These are phyloP conservation scores for Pichia sp. DNA, from an alignment of 1,139 yeast genomes.

Conservation along the genomic window DNA sequence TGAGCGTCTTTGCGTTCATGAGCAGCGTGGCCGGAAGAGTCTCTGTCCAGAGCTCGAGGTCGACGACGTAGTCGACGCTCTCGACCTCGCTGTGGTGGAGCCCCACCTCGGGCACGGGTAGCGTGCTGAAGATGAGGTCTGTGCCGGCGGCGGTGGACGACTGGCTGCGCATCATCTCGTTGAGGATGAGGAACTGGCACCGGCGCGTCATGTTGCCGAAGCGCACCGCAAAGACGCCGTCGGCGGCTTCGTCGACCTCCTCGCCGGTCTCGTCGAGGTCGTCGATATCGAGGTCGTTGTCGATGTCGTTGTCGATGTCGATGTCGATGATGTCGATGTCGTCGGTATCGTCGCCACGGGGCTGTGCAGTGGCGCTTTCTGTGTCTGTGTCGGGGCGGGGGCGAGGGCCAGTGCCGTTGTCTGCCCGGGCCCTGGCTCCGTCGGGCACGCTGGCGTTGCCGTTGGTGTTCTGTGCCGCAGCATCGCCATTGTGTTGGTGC, in stretches of 20 bases:
- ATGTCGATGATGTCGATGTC: background rate
- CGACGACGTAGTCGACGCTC: conserved; percentile 69
- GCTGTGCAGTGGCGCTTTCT: too few species aligned
- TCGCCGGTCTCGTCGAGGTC: background rate
- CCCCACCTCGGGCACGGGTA: conserved; percentile 11
- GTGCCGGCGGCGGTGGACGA: background rate
- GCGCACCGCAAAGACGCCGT: conserved; percentile 6
- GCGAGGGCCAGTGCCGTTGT: too few species aligned
- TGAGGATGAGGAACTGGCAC: conserved; percentile 84
- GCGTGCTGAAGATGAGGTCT: conserved; percentile 9
- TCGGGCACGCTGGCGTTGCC: background rate
- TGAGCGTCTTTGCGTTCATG: conserved; percentile 86
- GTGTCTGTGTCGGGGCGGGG: background rate
- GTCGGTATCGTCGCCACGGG: background rate
- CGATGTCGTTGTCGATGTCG: background rate
- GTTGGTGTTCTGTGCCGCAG: background rate
- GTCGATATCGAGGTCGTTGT: background rate
- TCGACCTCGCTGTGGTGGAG: conserved; percentile 33
- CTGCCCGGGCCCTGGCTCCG: background rate
- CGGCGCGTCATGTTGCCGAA: conserved; percentile 69
- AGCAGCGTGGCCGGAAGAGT: conserved; percentile 77
- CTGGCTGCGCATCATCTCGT: conserved; percentile 58
- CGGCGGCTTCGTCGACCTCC: conserved; percentile 1
- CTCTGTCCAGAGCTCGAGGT: conserved; percentile 74
- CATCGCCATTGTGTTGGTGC: background rate